Evolutionary conservation across 164 flowering plant species (phyloP).

Genomic region (Liriodendron chinense): DNA sequence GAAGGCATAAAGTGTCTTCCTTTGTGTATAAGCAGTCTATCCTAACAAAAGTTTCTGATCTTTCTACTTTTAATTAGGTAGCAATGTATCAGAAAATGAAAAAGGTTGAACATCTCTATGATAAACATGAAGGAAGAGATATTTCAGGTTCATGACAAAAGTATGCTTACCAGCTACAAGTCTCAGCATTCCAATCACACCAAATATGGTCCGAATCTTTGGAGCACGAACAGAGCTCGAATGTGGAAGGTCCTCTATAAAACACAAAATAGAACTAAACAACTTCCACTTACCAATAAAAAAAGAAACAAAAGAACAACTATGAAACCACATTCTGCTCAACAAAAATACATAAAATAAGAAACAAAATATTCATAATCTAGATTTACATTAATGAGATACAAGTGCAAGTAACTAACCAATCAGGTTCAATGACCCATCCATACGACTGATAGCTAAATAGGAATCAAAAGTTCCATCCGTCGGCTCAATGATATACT

Average conservation of each 20-base stretch:
- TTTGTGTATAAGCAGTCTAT: not conserved
- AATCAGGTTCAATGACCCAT: slow-evolving; percentile 72
- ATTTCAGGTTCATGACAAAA: not conserved
- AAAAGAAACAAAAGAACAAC: not conserved
- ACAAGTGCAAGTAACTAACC: slow-evolving; percentile 38
- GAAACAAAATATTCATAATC: not conserved
- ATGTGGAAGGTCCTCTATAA: slow-evolving; percentile 61
- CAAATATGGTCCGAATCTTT: slow-evolving; percentile 69
- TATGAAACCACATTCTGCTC: not conserved
- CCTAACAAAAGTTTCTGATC: not conserved
- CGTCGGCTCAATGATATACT: slow-evolving; percentile 86
- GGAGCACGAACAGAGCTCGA: slow-evolving; percentile 58
- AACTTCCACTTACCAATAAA: not conserved
- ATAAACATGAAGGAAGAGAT: not conserved
- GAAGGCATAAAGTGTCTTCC: not conserved
- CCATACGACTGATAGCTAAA: slow-evolving; percentile 63
- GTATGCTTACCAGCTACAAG: slow-evolving; percentile 71
- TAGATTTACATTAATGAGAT: not conserved
- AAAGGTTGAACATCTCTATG: not conserved
- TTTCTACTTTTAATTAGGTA: not conserved
- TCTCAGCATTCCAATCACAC: slow-evolving; percentile 83
- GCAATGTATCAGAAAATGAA: not conserved
- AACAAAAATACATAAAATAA: not conserved
- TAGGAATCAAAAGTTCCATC: slow-evolving; percentile 65
- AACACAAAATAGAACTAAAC: not conserved